Evolutionary conservation across 306 rosid species (phyloP), one percentile per base, ranked within the genome.

Genomic region (Mimosa pudica): DNA sequence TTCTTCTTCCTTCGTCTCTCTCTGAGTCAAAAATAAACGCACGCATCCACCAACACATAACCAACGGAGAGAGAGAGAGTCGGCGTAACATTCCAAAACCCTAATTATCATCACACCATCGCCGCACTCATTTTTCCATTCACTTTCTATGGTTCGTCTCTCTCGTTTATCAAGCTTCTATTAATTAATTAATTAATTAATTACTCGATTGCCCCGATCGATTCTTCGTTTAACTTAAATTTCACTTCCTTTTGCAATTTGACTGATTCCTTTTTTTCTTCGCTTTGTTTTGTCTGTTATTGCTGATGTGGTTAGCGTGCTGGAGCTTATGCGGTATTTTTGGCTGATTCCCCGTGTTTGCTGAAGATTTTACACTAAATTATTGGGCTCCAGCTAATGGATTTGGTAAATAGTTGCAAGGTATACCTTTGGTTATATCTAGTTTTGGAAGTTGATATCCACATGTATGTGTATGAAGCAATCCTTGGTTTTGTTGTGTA

Each of bases 331-430:
- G 35, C 49, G 49, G 77, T 67, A 64, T 83, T 41, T 67, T 61
- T 81, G 63, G 79, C 54, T 11, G 78, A 33, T 80, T 76, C 75
- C 38, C 65, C 69, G 61, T 64, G 75, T 20, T 87, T 80, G 89
- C 74, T 51, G 86, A 80, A 62, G 89, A 82, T 76, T 83, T 64
- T 76, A 74, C 41, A 80, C 79, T 45, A 18, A 17, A 70, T 36
- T 47, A 79, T 84, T 76, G 49, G 79, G 52, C 79, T 58, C 70
- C 30, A 35, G 49, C 51, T 57, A 70, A 94, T 94, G 98, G 98
- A 94, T 87, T 84, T 87, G 86, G 88, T 85, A 42, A 80, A 92
- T 71, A 92, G 83, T 83, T 92, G 96, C 84, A 87, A 94, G 98
- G 97, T 94, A 89, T 81, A 42, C 24, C 42, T 14, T 35, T 79